These are phyloP conservation scores for Colletotrichum liaoningense DNA, from an alignment of 2,329 filamentous ascomycete species.

Conservation along the genomic window DNA sequence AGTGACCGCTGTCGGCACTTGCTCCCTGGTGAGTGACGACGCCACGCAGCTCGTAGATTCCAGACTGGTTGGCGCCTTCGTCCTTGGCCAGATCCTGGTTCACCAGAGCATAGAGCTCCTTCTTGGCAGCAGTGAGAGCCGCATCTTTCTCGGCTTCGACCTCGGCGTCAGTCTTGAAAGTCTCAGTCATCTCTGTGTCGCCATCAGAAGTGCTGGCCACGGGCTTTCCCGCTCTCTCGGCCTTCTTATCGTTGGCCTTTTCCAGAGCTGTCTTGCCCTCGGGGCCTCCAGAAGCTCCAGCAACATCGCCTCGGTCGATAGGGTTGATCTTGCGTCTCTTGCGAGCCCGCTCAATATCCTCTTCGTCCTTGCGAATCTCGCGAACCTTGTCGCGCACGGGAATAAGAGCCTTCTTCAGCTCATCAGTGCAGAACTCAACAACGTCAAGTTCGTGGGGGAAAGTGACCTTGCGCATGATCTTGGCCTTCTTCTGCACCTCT, in stretches of 20 bases:
- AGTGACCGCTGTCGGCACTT: conserved; percentile 96
- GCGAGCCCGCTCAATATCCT: conserved; percentile 89
- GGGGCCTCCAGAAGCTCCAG: conserved; percentile 56
- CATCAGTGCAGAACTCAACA: conserved; percentile 94
- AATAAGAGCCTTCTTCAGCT: conserved; percentile 83
- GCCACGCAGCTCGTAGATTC: conserved; percentile 92
- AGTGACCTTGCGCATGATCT: conserved; percentile 99
- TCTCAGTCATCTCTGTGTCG: conserved; percentile 78
- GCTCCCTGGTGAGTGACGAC: conserved; percentile 97
- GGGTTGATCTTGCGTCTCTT: conserved; percentile 85
- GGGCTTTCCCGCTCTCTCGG: conserved; percentile 48
- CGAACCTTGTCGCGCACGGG: conserved; percentile 97
- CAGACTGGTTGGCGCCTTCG: conserved; percentile 89
- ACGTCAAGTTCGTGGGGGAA: conserved; percentile 94
- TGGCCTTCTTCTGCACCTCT: conserved; percentile 96
- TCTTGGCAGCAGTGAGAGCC: conserved; percentile 82
- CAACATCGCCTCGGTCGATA: conserved; percentile 57
- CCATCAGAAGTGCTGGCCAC: conserved; percentile 62
- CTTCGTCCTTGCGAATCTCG: conserved; percentile 93
- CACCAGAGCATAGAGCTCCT: conserved; percentile 85
- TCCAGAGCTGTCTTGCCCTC: conserved; percentile 63
- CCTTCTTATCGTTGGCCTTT: conserved; percentile 53
- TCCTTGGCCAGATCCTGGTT: conserved; percentile 80
- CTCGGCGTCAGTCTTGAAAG: conserved; percentile 93
- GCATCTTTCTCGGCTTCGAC: conserved; percentile 87